Evolutionary conservation across 805 yeast genomes (phyloP), one percentile per base, ranked within the genome.

Genomic region (Starmerella sirachaensis): DNA sequence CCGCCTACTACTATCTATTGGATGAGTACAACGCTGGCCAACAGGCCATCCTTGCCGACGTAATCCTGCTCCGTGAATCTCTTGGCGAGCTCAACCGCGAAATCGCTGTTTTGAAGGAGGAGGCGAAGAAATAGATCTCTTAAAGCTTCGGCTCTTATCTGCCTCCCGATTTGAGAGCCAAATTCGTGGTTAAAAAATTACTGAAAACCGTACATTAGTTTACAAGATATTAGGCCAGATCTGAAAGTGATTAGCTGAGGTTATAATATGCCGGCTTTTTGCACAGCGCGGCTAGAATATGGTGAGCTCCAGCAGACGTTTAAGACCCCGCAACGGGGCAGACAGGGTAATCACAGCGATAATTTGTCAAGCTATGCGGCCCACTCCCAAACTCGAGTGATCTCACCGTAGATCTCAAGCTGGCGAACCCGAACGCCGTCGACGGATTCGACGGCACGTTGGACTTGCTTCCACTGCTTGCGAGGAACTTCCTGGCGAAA

Each of bases 301-400:
- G n/a, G n/a, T n/a, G n/a, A n/a, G n/a, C n/a, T n/a, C n/a, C n/a
- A n/a, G n/a, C n/a, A n/a, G n/a, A n/a, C n/a, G n/a, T n/a, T n/a
- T n/a, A n/a, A n/a, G n/a, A n/a, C n/a, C n/a, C n/a, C n/a, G n/a
- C n/a, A n/a, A n/a, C n/a, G n/a, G n/a, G n/a, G n/a, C n/a, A n/a
- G n/a, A n/a, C n/a, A n/a, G n/a, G n/a, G n/a, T 29, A 29, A 17
- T 29, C 17, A 17, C 13, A 22, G 25, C 12, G 9, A 28, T 9
- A 27, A 22, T 16, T 19, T 23, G 10, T 19, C 19, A 18, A 13
- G 18, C 22, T 23, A 45, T 9, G 76, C 73, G 25, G 76, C 67
- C 94, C 94, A 85, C 53, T 83, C 84, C 83, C 93, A 81, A 24
- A 82, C 82, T 53, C 75, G 74, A 68, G 80, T 73, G 43, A 85